Base-by-base conservation (phyloP, 441 rosid species). In the Theobroma grandiflorum region DNA sequence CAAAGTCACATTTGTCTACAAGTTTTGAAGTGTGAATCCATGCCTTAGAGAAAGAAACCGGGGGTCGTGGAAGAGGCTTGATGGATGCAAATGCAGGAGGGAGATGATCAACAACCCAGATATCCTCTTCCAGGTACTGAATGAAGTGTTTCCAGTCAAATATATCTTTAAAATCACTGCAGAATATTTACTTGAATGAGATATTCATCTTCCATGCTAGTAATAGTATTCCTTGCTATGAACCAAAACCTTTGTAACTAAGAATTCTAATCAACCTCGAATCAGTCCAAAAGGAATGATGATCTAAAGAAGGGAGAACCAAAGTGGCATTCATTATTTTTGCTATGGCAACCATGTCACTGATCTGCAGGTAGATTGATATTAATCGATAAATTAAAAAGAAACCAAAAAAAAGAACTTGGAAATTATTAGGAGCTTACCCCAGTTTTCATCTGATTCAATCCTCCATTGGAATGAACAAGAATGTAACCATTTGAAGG, bases 201-300 rank as follows among this genome's bases (percentile, higher is more conserved):
- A 53, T 4, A 18, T 22, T 58, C 4, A 22, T 22, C 33, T 58
- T 22, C 33, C 6, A 6, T 8, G 15, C 15, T 47, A 10, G 6
- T 50, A 31, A 38, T 26, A 26, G 31, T 26, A 38, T 0, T 14
- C 15, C 3, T 45, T 69, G 38, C 16, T 22, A 47, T 22, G 12
- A 14, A 8, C 5, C 12, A 26, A 50, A 71, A 52, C 2, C 16
- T 52, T 52, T 16, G 9, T 50, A 16, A 4, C 8, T 8, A 69
- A 47, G 52, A 58, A 50, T 2, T 37, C 4, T n/a, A 6, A 40
- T 15, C 33, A 37, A 93, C 96, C 96, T 94, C 31, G 92, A 85
- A 82, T 94, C 96, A 20, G 88, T 90, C 98, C 96, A 94, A 81
- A 86, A 94, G 55, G 98, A 94, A 64, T 80, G 70, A 66, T 94